Conservation (phyloP, 495 filamentous ascomycete genomes). For the Hypoxylon lenormandii region DNA sequence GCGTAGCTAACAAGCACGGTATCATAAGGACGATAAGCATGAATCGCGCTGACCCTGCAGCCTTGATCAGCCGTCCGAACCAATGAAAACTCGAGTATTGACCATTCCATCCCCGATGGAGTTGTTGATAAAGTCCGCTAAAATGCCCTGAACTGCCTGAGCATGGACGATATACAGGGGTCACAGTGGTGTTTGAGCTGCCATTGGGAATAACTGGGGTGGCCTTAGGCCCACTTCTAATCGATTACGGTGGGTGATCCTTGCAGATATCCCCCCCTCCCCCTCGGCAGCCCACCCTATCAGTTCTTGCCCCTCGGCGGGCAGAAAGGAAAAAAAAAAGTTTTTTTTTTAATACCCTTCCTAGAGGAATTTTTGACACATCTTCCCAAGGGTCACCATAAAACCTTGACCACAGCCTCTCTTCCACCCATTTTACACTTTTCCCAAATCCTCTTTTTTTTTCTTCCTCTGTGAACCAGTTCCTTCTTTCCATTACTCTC, state of each 20-base stretch:
- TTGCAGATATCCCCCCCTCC: conserved; percentile 11
- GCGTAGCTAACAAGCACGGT: background rate
- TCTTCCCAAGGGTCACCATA: conserved; percentile 32
- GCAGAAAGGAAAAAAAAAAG: conserved; percentile 29
- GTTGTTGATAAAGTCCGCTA: background rate
- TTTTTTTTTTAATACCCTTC: conserved; percentile 18
- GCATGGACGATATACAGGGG: background rate
- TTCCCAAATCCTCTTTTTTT: conserved; percentile 34
- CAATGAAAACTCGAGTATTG: conserved; percentile 9
- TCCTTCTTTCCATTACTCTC: conserved; percentile 18
- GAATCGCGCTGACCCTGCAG: conserved; percentile 22
- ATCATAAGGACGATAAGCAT: conserved; percentile 15
- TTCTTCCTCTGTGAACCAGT: background rate
- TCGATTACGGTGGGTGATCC: conserved; percentile 31
- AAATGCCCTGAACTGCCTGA: background rate
- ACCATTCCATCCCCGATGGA: conserved; percentile 1
- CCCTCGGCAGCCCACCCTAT: conserved; percentile 37
- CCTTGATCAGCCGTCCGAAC: background rate
- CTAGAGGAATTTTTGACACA: conserved; percentile 13
- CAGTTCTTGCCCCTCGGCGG: conserved; percentile 38
- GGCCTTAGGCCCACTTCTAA: conserved; percentile 20
- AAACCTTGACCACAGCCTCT: conserved; percentile 43
- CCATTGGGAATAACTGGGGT: background rate
- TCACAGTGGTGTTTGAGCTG: conserved; percentile 14
- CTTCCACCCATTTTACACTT: conserved; percentile 1